Evolutionary conservation across 352 stramenopile genomes (phyloP).

Genomic region (Phytophthora palmivora): DNA sequence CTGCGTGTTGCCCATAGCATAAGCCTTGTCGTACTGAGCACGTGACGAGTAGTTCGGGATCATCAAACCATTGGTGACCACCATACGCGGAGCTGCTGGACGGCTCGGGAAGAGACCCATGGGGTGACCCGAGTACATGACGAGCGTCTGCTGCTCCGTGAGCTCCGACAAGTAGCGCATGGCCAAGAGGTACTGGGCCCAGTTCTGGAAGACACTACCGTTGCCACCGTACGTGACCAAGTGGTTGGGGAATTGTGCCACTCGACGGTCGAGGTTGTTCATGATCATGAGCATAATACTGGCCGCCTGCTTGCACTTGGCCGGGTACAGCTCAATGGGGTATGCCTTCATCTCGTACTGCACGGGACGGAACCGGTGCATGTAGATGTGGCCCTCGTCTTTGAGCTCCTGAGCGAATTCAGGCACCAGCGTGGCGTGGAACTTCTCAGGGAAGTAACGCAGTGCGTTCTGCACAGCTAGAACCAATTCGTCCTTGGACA

Average conservation of each 20-base stretch:
- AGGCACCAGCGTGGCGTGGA: slow-evolving; percentile 70
- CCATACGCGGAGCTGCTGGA: slow-evolving; percentile 77
- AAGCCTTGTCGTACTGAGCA: slow-evolving; percentile 90
- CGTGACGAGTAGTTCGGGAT: slow-evolving; percentile 91
- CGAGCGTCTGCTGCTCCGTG: slow-evolving; percentile 89
- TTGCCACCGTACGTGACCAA: slow-evolving; percentile 92
- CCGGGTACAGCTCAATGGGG: slow-evolving; percentile 79
- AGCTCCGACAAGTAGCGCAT: slow-evolving; percentile 91
- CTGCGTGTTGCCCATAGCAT: slow-evolving; percentile 86
- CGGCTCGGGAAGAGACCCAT: slow-evolving; percentile 87
- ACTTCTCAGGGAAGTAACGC: slow-evolving; percentile 83
- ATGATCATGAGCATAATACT: slow-evolving; percentile 93
- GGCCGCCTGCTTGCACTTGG: slow-evolving; percentile 74
- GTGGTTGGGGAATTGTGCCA: slow-evolving; percentile 90
- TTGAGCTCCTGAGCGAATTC: slow-evolving; percentile 91
- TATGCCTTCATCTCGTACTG: slow-evolving; percentile 92
- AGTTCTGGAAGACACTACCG: slow-evolving; percentile 91
- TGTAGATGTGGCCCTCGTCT: slow-evolving; percentile 92
- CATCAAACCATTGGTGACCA: slow-evolving; percentile 92
- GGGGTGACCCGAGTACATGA: slow-evolving; percentile 91
- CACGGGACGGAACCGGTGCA: slow-evolving; percentile 86
- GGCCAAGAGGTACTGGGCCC: slow-evolving; percentile 88
- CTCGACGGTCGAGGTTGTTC: slow-evolving; percentile 89
- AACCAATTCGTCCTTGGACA: slow-evolving; percentile 69
- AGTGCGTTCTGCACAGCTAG: slow-evolving; percentile 89